Conservation (phyloP, 441 rosid species). For the Pelargonium citronellum region DNA sequence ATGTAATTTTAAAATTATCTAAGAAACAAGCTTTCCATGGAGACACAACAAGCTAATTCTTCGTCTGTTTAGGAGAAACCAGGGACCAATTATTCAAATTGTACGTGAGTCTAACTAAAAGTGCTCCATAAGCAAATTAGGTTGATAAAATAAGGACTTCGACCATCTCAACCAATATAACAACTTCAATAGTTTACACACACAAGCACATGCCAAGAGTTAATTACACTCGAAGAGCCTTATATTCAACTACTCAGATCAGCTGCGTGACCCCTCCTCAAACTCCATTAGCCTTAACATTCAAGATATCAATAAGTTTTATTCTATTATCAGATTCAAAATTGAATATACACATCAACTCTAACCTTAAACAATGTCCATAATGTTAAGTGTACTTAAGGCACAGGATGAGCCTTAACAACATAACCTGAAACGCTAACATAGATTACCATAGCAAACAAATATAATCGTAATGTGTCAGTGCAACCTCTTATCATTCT, state of each 20-base stretch:
- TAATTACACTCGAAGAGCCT: background rate
- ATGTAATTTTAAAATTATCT: too few species aligned
- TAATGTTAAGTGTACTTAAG: background rate
- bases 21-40: background rate
- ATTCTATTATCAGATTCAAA: background rate
- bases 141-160: background rate
- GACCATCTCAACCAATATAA: background rate
- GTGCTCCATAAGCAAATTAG: background rate
- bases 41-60: too few species aligned
- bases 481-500: background rate
- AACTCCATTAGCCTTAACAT: too few species aligned
- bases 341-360: background rate
- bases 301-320: background rate
- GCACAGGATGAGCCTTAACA: too few species aligned
- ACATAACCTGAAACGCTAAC: too few species aligned
- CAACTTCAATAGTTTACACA: background rate
- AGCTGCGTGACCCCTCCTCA: background rate
- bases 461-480: background rate
- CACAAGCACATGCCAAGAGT: background rate
- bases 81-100: too few species aligned
- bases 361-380: background rate
- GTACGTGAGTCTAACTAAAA: background rate
- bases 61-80: too few species aligned
- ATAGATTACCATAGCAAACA: background rate
- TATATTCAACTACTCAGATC: background rate